Base-by-base conservation (phyloP, 2,329 filamentous ascomycete genomes). In the Camillea tinctor region DNA sequence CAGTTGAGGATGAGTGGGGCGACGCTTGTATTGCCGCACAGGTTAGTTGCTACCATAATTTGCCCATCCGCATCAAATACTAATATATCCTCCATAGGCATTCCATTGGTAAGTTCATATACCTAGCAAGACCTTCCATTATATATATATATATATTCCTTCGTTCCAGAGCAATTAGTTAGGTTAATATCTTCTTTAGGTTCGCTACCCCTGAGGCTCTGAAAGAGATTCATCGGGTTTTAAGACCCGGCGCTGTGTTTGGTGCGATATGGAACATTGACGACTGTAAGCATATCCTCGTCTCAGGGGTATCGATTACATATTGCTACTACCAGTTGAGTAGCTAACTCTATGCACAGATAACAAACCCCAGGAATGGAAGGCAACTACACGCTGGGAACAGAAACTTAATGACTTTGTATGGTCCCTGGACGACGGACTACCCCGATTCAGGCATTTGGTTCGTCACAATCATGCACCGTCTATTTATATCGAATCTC, bases 191-290 rank as follows among this genome's bases (percentile, higher is more conserved):
- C 52, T 11, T 19, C 20, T 15, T n/a, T 54, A 88, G 89, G 89
- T 92, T 92, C 74, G 85, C 88, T 48, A 89, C 82, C 56, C 75
- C 81, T 50, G 80, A 84, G 40, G 78, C 88, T 0, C 75, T 93
- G 24, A 74, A 77, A 52, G 88, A 91, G 67, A 88, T 92, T n/a
- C 81, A 86, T 65, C 83, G 88, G 52, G 81, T 89, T 0, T 74
- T 92, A 53, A 83, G 82, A 68, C 85, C 85, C 0, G 81, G 81
- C 6, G 83, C 83, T 6, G 79, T 79, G 24, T 77, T 92, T 24
- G 89, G 86, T 15, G 73, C 90, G 72, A 87, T 92, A 56, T 92
- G 90, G 89, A 92, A 91, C 67, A 78, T 88, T 60, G 88, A 91
- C 71, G 86, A 90, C 64, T 91, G 88, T 88, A 74, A 69, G 81